Base-by-base conservation (phyloP, 1,139 yeast genomes). In the Geotrichum bryndzae region DNA sequence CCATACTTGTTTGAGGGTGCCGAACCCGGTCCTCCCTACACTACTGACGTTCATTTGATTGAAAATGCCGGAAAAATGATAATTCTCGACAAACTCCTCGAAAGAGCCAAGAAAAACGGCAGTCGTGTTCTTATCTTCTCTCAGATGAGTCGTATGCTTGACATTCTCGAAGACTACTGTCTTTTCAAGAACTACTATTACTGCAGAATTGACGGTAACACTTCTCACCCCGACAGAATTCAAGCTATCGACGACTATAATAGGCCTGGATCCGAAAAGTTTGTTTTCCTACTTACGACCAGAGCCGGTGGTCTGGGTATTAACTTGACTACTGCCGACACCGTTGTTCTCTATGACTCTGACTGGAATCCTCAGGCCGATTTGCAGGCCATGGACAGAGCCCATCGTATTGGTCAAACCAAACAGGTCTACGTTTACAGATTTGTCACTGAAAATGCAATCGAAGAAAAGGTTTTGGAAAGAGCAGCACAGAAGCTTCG, bases 361-460 rank as follows among this genome's bases (percentile, higher is more conserved):
- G 99, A 94, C 75, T 94, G 99, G 99, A 94, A 94, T 71, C 99
- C 99, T 1, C 99, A 94, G 73, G 98, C 98, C 0, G 99, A 94
- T 80, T 80, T 94, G 69, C 99, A 94, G 76, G 98, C 99, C 0
- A 94, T 94, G 99, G 99, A 94, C 74, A 83, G 99, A 72, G 99
- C 99, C 0, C 99, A 94, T 74, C 85, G 99, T 78, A 94, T 94
- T 72, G 99, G 99, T 11, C 99, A 94, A 74, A 92, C 90, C 73
- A 94, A 92, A 71, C 99, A 94, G 76, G 99, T 94, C 7, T 84
- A 86, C 67, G 98, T 94, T 6, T 92, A 82, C 72, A 79, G 99
- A 68, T 88, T 94, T 75, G 96, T 94, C 46, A 92, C 98, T 4
- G 98, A 94, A 71, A 87, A 90, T 75, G 96, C 99, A 13, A 91